Evolutionary conservation across 495 filamentous ascomycete species (phyloP).

Genomic region (Talaromyces trachyspermus): DNA sequence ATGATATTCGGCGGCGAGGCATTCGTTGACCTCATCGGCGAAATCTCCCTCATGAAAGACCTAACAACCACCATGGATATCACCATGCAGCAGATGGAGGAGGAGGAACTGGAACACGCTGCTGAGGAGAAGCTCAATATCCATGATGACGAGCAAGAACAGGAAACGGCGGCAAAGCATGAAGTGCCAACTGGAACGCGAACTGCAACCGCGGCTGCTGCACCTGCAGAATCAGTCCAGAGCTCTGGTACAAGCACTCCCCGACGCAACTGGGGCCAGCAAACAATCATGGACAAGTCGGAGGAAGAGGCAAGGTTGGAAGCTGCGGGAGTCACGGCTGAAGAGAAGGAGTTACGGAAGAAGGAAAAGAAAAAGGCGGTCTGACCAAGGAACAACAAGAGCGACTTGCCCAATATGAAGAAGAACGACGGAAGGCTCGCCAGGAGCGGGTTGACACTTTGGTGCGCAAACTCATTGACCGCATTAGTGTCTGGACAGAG

Average conservation of each 20-base stretch:
- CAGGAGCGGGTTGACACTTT: constrained; percentile 85
- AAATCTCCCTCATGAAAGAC: constrained; percentile 89
- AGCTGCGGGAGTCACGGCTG: constrained; percentile 61
- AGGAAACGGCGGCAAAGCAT: constrained; percentile 12
- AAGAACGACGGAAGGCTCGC: constrained; percentile 74
- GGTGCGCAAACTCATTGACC: constrained; percentile 75
- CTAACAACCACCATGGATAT: constrained; percentile 88
- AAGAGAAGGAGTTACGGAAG: constrained; percentile 69
- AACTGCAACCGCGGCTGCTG: constrained; percentile 15
- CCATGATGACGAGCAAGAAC: constrained; percentile 37
- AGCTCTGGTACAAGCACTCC: constrained; percentile 67
- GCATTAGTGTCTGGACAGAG: constrained; percentile 94
- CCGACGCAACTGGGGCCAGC: constrained; percentile 60
- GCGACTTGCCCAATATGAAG: constrained; percentile 79
- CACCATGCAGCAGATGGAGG: constrained; percentile 64
- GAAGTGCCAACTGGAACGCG: constrained; percentile 24
- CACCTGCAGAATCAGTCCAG: constrained; percentile 13
- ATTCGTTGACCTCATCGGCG: constrained; percentile 85
- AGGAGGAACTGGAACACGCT: constrained; percentile 46
- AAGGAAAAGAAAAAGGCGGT: constrained; percentile 85
- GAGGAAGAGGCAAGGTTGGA: constrained; percentile 74
- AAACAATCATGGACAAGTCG: constrained; percentile 79
- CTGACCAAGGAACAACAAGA: constrained; percentile 86
- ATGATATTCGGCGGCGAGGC: constrained; percentile 98
- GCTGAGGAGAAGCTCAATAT: constrained; percentile 44